A percentile compares a stretch with the other conserved stretches of the same genome.
These are phyloP conservation scores for Pulveroboletus sp. DNA, from an alignment of 768 basidiomycete genomes.

Conservation along the genomic window DNA sequence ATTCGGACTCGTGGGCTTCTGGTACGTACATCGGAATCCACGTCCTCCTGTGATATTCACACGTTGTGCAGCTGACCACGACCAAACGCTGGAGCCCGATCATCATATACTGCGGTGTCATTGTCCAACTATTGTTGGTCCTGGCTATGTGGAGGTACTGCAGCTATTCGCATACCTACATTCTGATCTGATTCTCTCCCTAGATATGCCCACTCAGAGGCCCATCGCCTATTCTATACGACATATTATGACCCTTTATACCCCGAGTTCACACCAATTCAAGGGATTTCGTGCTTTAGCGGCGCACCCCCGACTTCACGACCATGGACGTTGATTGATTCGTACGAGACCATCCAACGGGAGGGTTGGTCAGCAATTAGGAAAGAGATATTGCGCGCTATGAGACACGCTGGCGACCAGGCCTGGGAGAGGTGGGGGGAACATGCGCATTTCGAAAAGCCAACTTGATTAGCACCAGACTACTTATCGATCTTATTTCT, in stretches of 20 bases:
- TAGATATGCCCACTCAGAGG: slow-evolving; percentile 44
- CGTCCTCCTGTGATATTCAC: slow-evolving; percentile 6
- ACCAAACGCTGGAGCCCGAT: slow-evolving; percentile 24
- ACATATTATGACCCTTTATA: slow-evolving; percentile 79
- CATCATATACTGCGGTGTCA: slow-evolving; percentile 35
- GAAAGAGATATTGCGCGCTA: slow-evolving; percentile 37
- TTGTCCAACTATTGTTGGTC: slow-evolving; percentile 46
- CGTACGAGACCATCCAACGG: slow-evolving; percentile 36
- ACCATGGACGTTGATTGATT: slow-evolving; percentile 37
- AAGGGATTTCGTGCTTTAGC: slow-evolving; percentile 23
- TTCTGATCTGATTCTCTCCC: slow-evolving; percentile 8
- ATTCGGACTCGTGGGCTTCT: slow-evolving; percentile 36
- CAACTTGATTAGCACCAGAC: slow-evolving; percentile 22
- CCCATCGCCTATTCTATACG: slow-evolving; percentile 61
- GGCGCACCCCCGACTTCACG: slow-evolving; percentile 35
- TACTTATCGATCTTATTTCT: slow-evolving; percentile 20
- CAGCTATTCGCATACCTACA: slow-evolving; percentile 1
- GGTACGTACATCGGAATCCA: slow-evolving; percentile 32
- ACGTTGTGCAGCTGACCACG: slow-evolving; percentile 16
- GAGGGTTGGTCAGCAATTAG: slow-evolving; percentile 41
- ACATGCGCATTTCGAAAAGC: slow-evolving; percentile 24
- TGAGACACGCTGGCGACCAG: slow-evolving; percentile 37
- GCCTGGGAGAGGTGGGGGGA: slow-evolving; percentile 47
- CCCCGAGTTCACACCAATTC: slow-evolving; percentile 62
- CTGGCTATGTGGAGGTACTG: slow-evolving; percentile 59